Percentiles rank a stretch among this genome's conserved stretches.
These are phyloP conservation scores for Lavandula angustifolia DNA, from an alignment of 257 asterid genomes.

Conservation along the genomic window DNA sequence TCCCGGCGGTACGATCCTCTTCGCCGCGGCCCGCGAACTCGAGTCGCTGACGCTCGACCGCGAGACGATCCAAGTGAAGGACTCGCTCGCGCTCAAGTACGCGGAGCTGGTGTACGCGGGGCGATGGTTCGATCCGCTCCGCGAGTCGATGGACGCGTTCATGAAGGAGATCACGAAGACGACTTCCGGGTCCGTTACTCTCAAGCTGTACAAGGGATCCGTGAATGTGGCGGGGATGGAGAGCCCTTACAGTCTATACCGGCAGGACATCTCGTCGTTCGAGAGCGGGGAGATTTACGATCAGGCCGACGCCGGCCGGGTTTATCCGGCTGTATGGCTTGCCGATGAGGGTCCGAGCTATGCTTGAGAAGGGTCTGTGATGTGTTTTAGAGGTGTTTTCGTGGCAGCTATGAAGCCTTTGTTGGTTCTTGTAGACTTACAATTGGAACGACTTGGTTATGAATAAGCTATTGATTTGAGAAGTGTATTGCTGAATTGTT, in stretches of 20 bases:
- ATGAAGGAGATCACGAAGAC: conserved; percentile 87
- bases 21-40: conserved; percentile 71
- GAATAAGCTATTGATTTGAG: too few species aligned
- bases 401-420: background rate
- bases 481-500: too few species aligned
- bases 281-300: conserved; percentile 87
- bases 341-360: conserved; percentile 74
- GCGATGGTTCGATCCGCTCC: conserved; percentile 92
- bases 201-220: conserved; percentile 83
- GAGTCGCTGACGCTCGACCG: conserved; percentile 97
- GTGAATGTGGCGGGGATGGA: conserved; percentile 65
- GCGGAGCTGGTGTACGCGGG: conserved; percentile 90
- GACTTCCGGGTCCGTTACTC: conserved; percentile 74
- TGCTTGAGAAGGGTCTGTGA: conserved; percentile 68
- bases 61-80: conserved; percentile 81
- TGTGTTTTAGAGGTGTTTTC: background rate
- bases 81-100: conserved; percentile 80
- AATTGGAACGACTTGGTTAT: too few species aligned
- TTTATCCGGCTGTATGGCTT: conserved; percentile 83
- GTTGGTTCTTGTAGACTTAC: background rate
- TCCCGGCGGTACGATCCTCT: conserved; percentile 92
- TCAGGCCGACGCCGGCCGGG: conserved; percentile 97
- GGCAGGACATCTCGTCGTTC: conserved; percentile 86
- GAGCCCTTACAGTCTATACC: conserved; percentile 75
- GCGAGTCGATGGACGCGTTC: conserved; percentile 88